These are phyloP conservation scores for Claviceps sp. DNA, from an alignment of 2,329 filamentous ascomycete genomes.

Conservation along the genomic window DNA sequence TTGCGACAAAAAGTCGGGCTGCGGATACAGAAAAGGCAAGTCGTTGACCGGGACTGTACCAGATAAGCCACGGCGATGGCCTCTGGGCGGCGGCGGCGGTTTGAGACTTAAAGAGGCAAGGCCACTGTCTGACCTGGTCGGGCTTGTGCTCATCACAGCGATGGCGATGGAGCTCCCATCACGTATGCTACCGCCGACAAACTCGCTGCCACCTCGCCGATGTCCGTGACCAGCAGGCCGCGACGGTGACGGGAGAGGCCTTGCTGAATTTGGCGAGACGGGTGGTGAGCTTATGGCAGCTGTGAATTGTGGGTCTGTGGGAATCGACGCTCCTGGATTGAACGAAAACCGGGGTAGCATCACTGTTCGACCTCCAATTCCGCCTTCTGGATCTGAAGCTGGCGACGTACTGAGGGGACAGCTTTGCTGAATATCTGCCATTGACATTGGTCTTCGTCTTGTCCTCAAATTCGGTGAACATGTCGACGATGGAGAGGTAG, in stretches of 20 bases:
- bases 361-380: conserved; percentile 18
- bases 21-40: conserved; percentile 54
- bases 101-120: conserved; percentile 42
- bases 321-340: conserved; percentile 33
- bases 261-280: conserved; percentile 38
- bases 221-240: conserved; percentile 57
- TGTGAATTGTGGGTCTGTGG: conserved; percentile 17
- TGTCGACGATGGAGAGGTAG: conserved; percentile 28
- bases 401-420: conserved; percentile 16
- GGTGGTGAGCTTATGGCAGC: conserved; percentile 42
- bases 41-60: conserved; percentile 75
- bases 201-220: conserved; percentile 71
- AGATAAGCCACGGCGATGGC: conserved; percentile 59
- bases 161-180: conserved; percentile 44
- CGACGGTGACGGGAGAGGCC: conserved; percentile 39
- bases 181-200: conserved; percentile 61
- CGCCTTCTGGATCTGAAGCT: conserved; percentile 15
- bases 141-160: conserved; percentile 53
- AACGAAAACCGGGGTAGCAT: conserved; percentile 42
- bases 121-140: conserved; percentile 49
- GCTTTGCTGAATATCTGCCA: conserved; percentile 30
- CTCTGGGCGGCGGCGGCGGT: conserved; percentile 36
- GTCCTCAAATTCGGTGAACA: conserved; percentile 31
- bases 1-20: conserved; percentile 35
- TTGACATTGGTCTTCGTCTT: conserved; percentile 39